Percentiles rank a stretch among this genome's conserved stretches.
Evolutionary conservation across 139 green algal genomes (phyloP).

Genomic region (Tetradesmus lagerheimii): DNA sequence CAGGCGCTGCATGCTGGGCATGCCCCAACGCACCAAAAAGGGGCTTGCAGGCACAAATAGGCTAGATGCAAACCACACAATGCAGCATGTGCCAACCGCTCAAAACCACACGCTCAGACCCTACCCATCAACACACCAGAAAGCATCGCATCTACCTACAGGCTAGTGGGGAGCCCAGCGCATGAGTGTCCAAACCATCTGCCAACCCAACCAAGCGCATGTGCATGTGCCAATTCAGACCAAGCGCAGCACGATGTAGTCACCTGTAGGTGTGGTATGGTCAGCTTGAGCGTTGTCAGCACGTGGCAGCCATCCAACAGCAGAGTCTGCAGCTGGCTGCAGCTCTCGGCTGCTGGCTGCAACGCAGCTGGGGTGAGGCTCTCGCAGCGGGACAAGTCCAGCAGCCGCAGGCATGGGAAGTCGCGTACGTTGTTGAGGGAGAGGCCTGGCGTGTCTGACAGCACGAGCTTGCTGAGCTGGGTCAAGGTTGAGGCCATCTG

Average conservation of each 20-base stretch:
- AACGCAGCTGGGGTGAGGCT: not conserved
- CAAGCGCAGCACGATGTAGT: not conserved
- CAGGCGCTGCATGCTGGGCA: no score
- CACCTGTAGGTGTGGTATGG: constrained; percentile 33
- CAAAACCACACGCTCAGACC: no score
- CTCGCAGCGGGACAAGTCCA: constrained; percentile 40
- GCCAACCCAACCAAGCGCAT: no score
- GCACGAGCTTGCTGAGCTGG: not conserved
- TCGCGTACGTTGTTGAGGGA: constrained; percentile 1
- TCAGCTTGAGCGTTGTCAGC: constrained; percentile 21
- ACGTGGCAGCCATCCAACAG: constrained; percentile 26
- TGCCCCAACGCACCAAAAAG: no score
- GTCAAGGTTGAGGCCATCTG: constrained; percentile 26
- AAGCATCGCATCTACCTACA: no score
- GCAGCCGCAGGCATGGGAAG: constrained; percentile 3
- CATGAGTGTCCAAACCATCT: no score
- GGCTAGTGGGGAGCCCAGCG: no score
- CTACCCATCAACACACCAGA: no score
- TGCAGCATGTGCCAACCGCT: no score
- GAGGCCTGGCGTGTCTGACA: constrained; percentile 1
- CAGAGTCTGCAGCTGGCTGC: not conserved
- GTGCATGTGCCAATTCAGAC: no score
- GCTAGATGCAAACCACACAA: no score
- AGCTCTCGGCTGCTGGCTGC: constrained; percentile 23
- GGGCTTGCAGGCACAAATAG: no score